These are phyloP conservation scores for Monosporascus sp. DNA, from an alignment of 2,329 filamentous ascomycete species.

Conservation along the genomic window DNA sequence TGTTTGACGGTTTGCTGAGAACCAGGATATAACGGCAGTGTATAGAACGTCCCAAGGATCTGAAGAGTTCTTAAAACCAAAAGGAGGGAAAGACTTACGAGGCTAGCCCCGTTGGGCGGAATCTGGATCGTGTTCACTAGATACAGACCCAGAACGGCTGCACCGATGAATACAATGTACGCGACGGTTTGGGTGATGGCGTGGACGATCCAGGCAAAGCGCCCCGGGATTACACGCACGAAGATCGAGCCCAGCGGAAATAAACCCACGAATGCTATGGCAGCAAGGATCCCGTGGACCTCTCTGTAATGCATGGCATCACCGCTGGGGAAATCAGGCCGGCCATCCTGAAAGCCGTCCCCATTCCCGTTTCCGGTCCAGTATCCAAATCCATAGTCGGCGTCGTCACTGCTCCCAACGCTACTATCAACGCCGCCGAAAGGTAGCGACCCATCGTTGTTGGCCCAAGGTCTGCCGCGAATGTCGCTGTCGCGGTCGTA, in stretches of 20 bases:
- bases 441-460: background rate
- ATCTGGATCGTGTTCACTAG: conserved; percentile 29
- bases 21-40: background rate
- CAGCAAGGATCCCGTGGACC: conserved; percentile 36
- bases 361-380: conserved; percentile 1
- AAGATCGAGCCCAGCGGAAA: conserved; percentile 40
- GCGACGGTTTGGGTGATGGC: conserved; percentile 33
- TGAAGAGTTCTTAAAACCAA: background rate
- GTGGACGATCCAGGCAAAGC: conserved; percentile 32
- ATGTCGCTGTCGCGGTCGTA: background rate
- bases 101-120: conserved; percentile 20
- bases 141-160: conserved; percentile 37
- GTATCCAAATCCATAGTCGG: background rate
- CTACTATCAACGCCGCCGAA: background rate
- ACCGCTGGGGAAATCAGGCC: conserved; percentile 21
- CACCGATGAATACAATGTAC: conserved; percentile 31
- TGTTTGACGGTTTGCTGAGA: background rate
- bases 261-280: conserved; percentile 34
- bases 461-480: background rate
- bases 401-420: background rate
- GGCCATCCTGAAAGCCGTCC: background rate
- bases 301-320: conserved; percentile 25
- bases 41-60: background rate
- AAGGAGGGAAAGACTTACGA: conserved; percentile 22
- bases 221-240: conserved; percentile 32